A percentile compares a stretch with the other conserved stretches of the same genome.
These are phyloP conservation scores for Eucalyptus guilfoylei DNA, from an alignment of 345 rosid genomes.

Conservation along the genomic window DNA sequence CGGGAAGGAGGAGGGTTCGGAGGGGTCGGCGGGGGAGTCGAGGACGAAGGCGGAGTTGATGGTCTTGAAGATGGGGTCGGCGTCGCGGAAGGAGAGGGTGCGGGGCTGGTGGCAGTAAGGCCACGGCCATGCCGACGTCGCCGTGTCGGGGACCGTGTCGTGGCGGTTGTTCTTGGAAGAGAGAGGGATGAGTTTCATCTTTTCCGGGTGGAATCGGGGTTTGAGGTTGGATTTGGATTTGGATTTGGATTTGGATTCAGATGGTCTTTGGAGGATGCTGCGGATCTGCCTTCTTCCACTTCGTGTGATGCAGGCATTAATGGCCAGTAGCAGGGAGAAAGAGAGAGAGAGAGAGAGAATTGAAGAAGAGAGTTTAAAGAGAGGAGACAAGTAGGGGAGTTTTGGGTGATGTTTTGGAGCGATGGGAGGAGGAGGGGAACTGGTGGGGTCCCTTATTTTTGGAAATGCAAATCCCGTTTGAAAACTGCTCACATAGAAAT, in stretches of 20 bases:
- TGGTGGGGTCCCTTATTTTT: background rate
- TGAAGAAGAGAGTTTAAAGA: background rate
- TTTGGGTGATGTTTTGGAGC: background rate
- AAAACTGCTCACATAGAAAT: background rate
- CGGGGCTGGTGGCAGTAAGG: slow-evolving; percentile 70
- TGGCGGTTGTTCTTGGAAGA: slow-evolving; percentile 3
- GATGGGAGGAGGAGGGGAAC: background rate
- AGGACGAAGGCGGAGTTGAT: slow-evolving; percentile 23
- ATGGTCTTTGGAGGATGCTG: background rate
- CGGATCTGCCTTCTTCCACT: background rate
- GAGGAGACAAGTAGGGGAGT: background rate
- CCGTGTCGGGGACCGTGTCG: background rate
- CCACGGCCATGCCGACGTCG: slow-evolving; percentile 63
- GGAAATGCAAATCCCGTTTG: background rate
- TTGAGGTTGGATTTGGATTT: background rate
- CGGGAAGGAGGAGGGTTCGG: background rate
- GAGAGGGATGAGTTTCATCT: slow-evolving; percentile 60
- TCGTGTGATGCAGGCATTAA: background rate
- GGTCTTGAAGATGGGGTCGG: slow-evolving; percentile 13
- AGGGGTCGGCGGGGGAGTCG: background rate
- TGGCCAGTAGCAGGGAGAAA: background rate
- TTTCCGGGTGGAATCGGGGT: background rate
- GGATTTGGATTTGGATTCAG: background rate
- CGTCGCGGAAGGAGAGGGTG: slow-evolving; percentile 54
- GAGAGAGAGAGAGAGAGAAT: background rate